Evolutionary conservation across 2,329 filamentous ascomycete species (phyloP), one percentile per base, ranked within the genome.

Genomic region (Monilinia fructicola): DNA sequence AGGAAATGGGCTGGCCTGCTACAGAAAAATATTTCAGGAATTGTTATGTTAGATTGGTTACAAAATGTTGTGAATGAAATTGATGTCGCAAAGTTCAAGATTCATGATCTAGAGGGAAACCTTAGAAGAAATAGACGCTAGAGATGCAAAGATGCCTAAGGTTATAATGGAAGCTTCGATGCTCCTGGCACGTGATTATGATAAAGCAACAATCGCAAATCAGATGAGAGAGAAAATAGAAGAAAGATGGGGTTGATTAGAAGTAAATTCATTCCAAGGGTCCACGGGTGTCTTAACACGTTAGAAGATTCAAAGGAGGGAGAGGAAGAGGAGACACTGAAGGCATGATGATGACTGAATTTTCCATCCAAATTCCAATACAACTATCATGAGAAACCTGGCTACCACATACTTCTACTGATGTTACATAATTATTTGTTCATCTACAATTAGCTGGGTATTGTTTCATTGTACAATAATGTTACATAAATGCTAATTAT

Each of bases 1-100:
- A 66, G 21, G 48, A 61, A 61, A 66, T 46, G 40, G 60, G 18
- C 10, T 66, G 64, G 64, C 40, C 48, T 66, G 64, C 64, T 66
- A 61, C 55, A 52, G 31, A 35, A 35, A 35, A 35, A 35, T 35
- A 31, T 3, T 35, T 35, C 31, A 35, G 48, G 48, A 54, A n/a
- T 38, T 38, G 7, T 38, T 35, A 18, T 35, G 10, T 46, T 64
- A 53, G n/a, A 26, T 38, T 64, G 55, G 21, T 61, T 61, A 46
- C 48, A 52, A 48, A 35, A 54, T 42, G 28, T 44, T 44, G 55
- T 50, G 14, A 4, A 38, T 50, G 14, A 4, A 38, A 21, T 61
- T 40, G 58, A 38, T 40, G 58, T 61, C 58, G 44, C 58, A 61
- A 52, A 50, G 31, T 50, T 26, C 14, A 50, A 38, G 58, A 60